Conservation (phyloP, 176 grass and related monocot genomes). For the Thalia dealbata region DNA sequence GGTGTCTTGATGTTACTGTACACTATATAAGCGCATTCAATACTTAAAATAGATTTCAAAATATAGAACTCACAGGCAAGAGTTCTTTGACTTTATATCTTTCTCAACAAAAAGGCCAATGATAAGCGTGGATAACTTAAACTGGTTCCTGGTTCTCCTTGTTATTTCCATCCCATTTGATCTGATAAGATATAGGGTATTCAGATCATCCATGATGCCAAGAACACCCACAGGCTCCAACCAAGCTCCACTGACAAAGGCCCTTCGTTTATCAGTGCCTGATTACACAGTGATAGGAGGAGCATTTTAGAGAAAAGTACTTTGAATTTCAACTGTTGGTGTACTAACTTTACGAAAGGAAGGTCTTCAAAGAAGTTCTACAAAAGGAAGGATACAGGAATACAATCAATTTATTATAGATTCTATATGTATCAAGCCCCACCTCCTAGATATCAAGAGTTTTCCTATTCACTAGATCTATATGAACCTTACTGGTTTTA, state of each 20-base stretch:
- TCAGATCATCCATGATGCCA: slow-evolving; percentile 51
- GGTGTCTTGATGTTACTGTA: neutral
- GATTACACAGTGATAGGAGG: slow-evolving; percentile 30
- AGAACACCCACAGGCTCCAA: slow-evolving; percentile 69
- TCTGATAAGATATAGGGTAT: slow-evolving; percentile 68
- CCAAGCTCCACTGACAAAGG: slow-evolving; percentile 72
- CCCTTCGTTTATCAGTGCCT: slow-evolving; percentile 53
- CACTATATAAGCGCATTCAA: slow-evolving; percentile 13
- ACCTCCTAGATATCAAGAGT: neutral
- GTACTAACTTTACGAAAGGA: neutral
- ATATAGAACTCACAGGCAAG: slow-evolving; percentile 36
- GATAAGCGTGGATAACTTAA: slow-evolving; percentile 57
- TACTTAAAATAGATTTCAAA: slow-evolving; percentile 9
- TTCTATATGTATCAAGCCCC: neutral
- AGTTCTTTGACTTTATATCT: slow-evolving; percentile 26
- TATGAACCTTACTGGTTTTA: neutral
- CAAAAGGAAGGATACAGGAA: neutral
- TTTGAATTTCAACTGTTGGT: neutral
- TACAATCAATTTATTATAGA: neutral
- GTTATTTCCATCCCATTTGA: slow-evolving; percentile 57
- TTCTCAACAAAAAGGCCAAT: slow-evolving; percentile 41
- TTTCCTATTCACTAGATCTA: neutral
- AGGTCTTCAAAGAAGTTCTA: too few relatives aligned
- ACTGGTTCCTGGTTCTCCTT: slow-evolving; percentile 52
- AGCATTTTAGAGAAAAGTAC: neutral